Percentiles rank a stretch among this genome's conserved stretches.
These are phyloP conservation scores for Eimeria falciformis DNA, from an alignment of 169 alveolate species.

Conservation along the genomic window DNA sequence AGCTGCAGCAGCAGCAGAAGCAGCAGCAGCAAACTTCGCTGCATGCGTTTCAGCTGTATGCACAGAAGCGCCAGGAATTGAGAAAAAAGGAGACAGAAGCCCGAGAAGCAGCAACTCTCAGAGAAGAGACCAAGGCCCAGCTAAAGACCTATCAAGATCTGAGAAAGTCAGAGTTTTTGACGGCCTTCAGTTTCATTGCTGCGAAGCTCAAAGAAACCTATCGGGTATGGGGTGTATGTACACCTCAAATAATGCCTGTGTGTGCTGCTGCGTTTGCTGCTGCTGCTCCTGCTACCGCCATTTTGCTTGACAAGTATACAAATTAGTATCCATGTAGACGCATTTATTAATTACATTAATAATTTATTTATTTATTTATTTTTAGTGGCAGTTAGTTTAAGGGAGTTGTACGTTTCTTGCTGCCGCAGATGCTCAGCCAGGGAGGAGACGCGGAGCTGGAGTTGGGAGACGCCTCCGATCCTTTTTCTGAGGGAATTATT, in stretches of 20 bases:
- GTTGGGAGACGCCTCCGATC: constrained; percentile 96
- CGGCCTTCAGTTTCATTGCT: constrained; percentile 88
- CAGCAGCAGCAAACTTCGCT: background rate
- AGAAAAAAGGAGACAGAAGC: background rate
- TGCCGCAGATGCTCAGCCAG: constrained; percentile 90
- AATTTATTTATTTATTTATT: too few species aligned
- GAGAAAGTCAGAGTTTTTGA: constrained; percentile 80
- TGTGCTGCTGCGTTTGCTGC: background rate
- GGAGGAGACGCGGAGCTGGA: constrained; percentile 99
- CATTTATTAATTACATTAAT: background rate
- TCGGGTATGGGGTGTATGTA: constrained; percentile 79
- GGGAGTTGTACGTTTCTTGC: too few species aligned
- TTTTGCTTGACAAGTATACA: background rate
- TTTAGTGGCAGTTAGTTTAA: too few species aligned
- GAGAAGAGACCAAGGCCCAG: constrained; percentile 20
- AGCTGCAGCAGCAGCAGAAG: constrained; percentile 17
- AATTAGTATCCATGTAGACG: background rate
- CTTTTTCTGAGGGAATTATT: constrained; percentile 98
- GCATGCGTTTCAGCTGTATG: constrained; percentile 37
- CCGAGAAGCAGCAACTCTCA: background rate
- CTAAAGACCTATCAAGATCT: background rate
- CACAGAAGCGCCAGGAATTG: constrained; percentile 32
- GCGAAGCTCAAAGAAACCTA: constrained; percentile 92
- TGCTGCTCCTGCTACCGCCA: background rate
- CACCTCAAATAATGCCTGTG: background rate